phyloP scores from a whole-genome alignment of 1,284 basidiomycete genomes.

The Leccinum fuscescens region DNA sequence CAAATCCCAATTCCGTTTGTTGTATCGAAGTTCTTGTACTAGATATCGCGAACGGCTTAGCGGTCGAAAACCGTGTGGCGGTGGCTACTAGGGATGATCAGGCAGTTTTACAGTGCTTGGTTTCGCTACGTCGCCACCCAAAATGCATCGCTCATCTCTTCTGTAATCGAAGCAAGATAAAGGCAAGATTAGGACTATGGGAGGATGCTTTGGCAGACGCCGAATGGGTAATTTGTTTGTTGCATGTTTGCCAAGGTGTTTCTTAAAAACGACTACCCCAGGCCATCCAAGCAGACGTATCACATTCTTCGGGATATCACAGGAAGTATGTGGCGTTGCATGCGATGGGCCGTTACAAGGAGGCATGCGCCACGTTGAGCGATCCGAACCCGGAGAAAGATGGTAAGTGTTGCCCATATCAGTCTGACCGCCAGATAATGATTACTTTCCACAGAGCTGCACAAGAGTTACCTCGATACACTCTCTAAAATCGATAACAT shows the following conservation, averaged over 20 bases:
- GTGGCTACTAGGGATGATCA: too few relatives aligned
- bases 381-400: neutral
- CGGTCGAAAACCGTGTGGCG: too few relatives aligned
- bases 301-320: constrained; percentile 4
- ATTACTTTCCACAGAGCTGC: constrained; percentile 5
- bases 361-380: neutral
- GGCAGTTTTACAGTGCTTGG: too few relatives aligned
- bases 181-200: too few relatives aligned
- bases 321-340: constrained; percentile 5
- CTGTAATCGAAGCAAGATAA: too few relatives aligned
- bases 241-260: neutral
- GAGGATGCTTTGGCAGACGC: too few relatives aligned
- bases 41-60: too few relatives aligned
- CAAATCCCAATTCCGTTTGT: neutral
- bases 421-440: neutral
- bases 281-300: constrained; percentile 7
- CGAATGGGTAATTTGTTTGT: neutral
- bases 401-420: neutral
- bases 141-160: too few relatives aligned
- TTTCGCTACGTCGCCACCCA: too few relatives aligned
- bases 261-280: neutral
- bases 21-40: too few relatives aligned
- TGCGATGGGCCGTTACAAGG: neutral
- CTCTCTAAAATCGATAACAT: neutral
- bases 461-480: neutral